Percentiles rank a stretch among this genome's conserved stretches.
These are phyloP conservation scores for Epichloe gansuensis DNA, from an alignment of 2,329 filamentous ascomycete species.

Conservation along the genomic window DNA sequence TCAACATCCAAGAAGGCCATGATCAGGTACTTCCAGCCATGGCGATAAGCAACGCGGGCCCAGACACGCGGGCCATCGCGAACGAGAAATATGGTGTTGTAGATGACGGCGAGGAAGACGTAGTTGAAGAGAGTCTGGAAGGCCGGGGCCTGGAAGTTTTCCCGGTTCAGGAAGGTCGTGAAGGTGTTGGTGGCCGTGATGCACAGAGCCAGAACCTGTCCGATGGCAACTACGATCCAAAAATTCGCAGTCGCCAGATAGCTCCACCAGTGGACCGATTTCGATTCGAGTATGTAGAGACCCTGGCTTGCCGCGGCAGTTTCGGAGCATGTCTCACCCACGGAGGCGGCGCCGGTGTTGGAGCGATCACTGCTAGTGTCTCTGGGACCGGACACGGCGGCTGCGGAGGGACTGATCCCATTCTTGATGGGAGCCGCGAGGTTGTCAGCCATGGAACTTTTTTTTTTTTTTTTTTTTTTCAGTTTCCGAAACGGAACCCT, in stretches of 20 bases:
- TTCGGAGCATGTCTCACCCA: slow-evolving; percentile 7
- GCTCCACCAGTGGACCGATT: slow-evolving; percentile 48
- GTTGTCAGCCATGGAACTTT: neutral
- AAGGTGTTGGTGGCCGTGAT: slow-evolving; percentile 92
- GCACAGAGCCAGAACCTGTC: slow-evolving; percentile 76
- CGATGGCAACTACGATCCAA: slow-evolving; percentile 69
- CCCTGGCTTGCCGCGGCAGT: slow-evolving; percentile 34
- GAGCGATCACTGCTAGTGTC: slow-evolving; percentile 5
- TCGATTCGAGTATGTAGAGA: slow-evolving; percentile 42
- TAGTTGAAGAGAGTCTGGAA: slow-evolving; percentile 98
- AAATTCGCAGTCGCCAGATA: slow-evolving; percentile 81
- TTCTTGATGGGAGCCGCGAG: slow-evolving; percentile 8
- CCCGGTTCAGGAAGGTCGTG: slow-evolving; percentile 55
- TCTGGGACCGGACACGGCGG: slow-evolving; percentile 7
- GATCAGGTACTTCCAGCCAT: slow-evolving; percentile 91
- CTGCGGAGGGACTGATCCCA: slow-evolving; percentile 7
- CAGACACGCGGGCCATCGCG: slow-evolving; percentile 66
- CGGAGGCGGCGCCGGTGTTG: slow-evolving; percentile 3
- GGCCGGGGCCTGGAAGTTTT: slow-evolving; percentile 71
- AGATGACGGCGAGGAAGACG: slow-evolving; percentile 68
- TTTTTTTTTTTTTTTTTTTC: neutral
- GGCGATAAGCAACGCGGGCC: slow-evolving; percentile 46
- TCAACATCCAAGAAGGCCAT: slow-evolving; percentile 88
- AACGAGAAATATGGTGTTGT: slow-evolving; percentile 68
- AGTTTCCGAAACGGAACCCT: neutral